Base-by-base conservation (phyloP, 495 filamentous ascomycete genomes). In the Choiromyces venosus region DNA sequence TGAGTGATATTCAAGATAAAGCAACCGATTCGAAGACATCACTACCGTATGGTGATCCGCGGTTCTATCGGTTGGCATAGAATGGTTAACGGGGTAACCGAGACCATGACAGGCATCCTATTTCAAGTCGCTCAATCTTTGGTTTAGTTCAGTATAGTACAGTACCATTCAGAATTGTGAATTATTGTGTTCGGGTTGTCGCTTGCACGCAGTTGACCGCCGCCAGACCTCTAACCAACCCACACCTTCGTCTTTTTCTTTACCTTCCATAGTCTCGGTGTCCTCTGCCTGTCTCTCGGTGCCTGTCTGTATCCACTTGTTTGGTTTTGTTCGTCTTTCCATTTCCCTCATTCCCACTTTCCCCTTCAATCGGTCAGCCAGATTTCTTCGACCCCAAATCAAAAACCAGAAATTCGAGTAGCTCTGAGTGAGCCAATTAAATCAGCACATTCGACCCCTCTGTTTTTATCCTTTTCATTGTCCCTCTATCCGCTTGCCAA, bases 321-420 rank as follows among this genome's bases (percentile, higher is more conserved):
- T 33, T 18, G 52, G 52, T 33, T 16, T 61, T n/a, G 52, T 61
- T 33, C 52, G 52, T 61, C 52, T 29, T 33, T 61, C 52, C 52
- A 61, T 61, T 61, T 33, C 52, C 52, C 52, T 61, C 52, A 61
- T 61, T 61, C 52, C 52, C 52, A 61, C 52, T 61, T 61, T 29
- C 52, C 52, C 52, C 25, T 29, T 29, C 52, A 56, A 25, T 61
- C 52, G n/a, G 46, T 29, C 46, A 33, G 52, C 52, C 52, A 33
- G 52, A 10, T 16, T 29, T 33, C 52, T 12, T 61, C 52, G 10
- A 61, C 52, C 52, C 52, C 52, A 33, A 61, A 61, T 61, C 25
- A 33, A 61, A 33, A 61, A 14, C 25, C 52, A 61, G 52, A 61
- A 61, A 33, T 61, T 61, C 12, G 52, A 61, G 52, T 29, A 29